phyloP scores from a whole-genome alignment of 1,284 basidiomycete species.

The Coriolopsis trogii region DNA sequence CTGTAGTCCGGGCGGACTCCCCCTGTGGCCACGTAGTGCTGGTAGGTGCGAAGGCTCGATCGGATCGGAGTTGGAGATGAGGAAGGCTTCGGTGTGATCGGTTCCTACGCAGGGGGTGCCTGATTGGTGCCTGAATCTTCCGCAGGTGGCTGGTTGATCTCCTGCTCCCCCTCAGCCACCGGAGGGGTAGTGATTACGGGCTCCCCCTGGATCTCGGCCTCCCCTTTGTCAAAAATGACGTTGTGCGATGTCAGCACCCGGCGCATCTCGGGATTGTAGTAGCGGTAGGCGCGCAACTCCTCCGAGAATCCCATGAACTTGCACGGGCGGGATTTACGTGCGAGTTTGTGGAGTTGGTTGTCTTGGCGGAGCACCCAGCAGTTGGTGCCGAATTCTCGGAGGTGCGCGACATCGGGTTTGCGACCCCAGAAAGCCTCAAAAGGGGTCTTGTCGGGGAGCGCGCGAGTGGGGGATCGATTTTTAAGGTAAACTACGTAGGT shows the following conservation, averaged over 20 bases:
- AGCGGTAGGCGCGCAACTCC: conserved; percentile 18
- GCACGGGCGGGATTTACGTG: conserved; percentile 22
- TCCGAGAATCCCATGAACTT: conserved; percentile 29
- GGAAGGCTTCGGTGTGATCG: neutral
- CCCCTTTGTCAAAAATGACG: conserved; percentile 23
- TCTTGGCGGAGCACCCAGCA: conserved; percentile 26
- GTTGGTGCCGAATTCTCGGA: conserved; percentile 30
- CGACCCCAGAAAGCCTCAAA: conserved; percentile 24
- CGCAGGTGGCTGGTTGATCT: neutral
- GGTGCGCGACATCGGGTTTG: conserved; percentile 27
- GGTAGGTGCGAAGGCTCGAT: neutral
- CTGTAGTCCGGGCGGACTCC: neutral
- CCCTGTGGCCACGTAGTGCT: neutral
- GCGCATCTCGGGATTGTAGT: conserved; percentile 21
- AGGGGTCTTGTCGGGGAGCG: conserved; percentile 19
- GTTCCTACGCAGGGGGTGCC: neutral
- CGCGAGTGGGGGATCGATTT: conserved; percentile 25
- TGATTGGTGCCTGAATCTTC: neutral
- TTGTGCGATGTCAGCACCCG: conserved; percentile 27
- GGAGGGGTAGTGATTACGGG: neutral
- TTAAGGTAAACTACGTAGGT: conserved; percentile 19
- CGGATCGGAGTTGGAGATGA: conserved; percentile 1
- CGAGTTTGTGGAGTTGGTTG: conserved; percentile 14
- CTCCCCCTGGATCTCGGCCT: neutral
- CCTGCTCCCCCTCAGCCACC: neutral